A percentile compares a stretch with the other conserved stretches of the same genome.
Evolutionary conservation across 1,139 yeast species (phyloP).

Genomic region (Hansenula anomala): DNA sequence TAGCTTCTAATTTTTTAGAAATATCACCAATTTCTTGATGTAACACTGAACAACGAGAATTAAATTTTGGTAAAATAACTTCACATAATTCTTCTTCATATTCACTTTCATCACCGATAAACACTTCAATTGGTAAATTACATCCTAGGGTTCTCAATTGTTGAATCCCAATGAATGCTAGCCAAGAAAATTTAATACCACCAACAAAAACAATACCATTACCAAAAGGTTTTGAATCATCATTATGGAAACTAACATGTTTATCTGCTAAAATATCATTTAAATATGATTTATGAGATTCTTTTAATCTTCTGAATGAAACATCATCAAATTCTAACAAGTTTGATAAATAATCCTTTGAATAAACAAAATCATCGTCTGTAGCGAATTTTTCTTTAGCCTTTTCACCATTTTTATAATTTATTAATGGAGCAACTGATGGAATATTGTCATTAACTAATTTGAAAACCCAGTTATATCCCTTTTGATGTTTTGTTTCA

Average conservation of each 20-base stretch:
- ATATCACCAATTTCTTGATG: slow-evolving; percentile 29
- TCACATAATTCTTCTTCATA: slow-evolving; percentile 53
- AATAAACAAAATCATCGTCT: slow-evolving; percentile 26
- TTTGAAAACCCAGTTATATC: slow-evolving; percentile 23
- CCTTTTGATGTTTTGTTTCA: slow-evolving; percentile 3
- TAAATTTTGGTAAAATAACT: slow-evolving; percentile 40
- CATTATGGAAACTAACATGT: slow-evolving; percentile 15
- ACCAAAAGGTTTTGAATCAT: slow-evolving; percentile 24
- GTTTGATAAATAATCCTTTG: slow-evolving; percentile 23
- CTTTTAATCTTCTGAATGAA: slow-evolving; percentile 19
- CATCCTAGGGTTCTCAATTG: slow-evolving; percentile 49
- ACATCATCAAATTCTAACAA: slow-evolving; percentile 22
- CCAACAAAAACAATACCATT: slow-evolving; percentile 62
- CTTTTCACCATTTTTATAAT: slow-evolving; percentile 22
- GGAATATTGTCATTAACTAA: slow-evolving; percentile 25
- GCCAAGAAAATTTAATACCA: slow-evolving; percentile 55
- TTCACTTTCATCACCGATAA: slow-evolving; percentile 48
- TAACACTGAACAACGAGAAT: slow-evolving; percentile 45
- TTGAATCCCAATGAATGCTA: slow-evolving; percentile 47
- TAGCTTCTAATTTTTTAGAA: slow-evolving; percentile 27
- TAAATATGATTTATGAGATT: slow-evolving; percentile 22
- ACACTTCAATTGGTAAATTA: slow-evolving; percentile 54
- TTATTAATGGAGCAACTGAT: slow-evolving; percentile 17
- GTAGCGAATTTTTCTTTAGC: slow-evolving; percentile 29
- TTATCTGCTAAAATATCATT: slow-evolving; percentile 12